Evolutionary conservation across 331 rosid species (phyloP).

Genomic region (Phaseolus coccineus): DNA sequence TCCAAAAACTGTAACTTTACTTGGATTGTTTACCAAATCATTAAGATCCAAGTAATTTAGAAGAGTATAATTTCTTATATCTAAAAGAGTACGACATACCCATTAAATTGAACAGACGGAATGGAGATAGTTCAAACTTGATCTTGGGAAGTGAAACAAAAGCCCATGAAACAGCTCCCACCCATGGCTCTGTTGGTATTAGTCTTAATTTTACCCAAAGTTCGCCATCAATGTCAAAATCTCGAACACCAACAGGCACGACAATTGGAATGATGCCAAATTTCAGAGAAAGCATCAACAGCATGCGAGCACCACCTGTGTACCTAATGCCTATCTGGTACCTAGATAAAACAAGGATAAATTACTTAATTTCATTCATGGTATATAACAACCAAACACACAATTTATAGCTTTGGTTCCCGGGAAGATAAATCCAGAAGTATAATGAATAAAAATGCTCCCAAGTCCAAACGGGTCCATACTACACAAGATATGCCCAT

Average conservation of each 20-base stretch:
- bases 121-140: conserved; percentile 93
- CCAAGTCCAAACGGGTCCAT: conserved; percentile 13
- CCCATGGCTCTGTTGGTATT: conserved; percentile 94
- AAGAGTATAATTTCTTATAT: background rate
- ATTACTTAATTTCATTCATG: conserved; percentile 29
- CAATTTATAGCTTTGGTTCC: conserved; percentile 18
- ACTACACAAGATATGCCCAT: conserved; percentile 11
- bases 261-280: conserved; percentile 88
- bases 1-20: background rate
- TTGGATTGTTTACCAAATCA: conserved; percentile 17
- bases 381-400: conserved; percentile 2
- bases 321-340: conserved; percentile 98
- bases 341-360: conserved; percentile 57
- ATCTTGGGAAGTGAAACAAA: conserved; percentile 98
- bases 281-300: conserved; percentile 89
- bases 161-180: conserved; percentile 98
- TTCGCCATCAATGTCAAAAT: conserved; percentile 98
- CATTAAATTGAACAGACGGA: conserved; percentile 97
- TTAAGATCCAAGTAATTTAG: conserved; percentile 8
- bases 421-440: conserved; percentile 27
- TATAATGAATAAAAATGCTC: conserved; percentile 7
- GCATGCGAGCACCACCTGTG: conserved; percentile 97
- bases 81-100: conserved; percentile 60
- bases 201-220: conserved; percentile 94
- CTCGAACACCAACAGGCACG: conserved; percentile 94